Evolutionary conservation across 441 rosid genomes (phyloP).

Genomic region (Populus hybrid): DNA sequence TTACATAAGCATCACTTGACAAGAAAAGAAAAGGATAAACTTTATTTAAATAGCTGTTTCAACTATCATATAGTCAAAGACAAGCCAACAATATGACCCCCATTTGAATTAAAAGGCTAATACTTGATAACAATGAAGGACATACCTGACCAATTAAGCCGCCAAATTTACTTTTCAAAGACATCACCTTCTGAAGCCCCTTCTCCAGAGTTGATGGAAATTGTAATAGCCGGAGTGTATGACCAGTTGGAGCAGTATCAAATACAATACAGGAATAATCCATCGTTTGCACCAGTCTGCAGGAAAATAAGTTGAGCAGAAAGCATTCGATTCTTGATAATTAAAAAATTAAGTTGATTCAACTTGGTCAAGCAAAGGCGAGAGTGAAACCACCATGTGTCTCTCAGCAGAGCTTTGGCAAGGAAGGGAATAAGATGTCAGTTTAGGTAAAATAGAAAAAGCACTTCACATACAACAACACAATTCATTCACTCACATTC

Average conservation of each 20-base stretch:
- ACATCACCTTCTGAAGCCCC: conserved; percentile 88
- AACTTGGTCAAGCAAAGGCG: conserved; percentile 2
- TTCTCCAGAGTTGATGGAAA: conserved; percentile 93
- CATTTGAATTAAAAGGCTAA: not conserved
- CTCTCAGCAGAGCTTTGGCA: not conserved
- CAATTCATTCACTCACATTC: not conserved
- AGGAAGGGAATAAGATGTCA: not conserved
- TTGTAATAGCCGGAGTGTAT: conserved; percentile 91
- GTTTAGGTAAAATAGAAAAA: not conserved
- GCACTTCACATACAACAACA: not conserved
- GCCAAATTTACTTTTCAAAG: conserved; percentile 87
- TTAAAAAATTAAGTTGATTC: not conserved
- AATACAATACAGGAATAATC: conserved; percentile 91
- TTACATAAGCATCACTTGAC: not conserved
- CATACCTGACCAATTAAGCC: conserved; percentile 89
- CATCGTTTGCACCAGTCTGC: conserved; percentile 97
- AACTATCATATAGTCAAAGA: not conserved
- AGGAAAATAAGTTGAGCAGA: conserved; percentile 17
- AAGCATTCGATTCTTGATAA: not conserved
- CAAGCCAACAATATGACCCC: not conserved
- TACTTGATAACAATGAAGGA: conserved; percentile 1
- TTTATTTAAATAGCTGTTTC: not conserved
- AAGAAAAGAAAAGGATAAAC: not conserved
- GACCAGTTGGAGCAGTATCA: conserved; percentile 99
- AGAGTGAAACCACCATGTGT: not conserved